Percentiles rank a stretch among this genome's conserved stretches.
Conservation (phyloP, 2,329 filamentous ascomycete genomes). For the Colletotrichum sp. region DNA sequence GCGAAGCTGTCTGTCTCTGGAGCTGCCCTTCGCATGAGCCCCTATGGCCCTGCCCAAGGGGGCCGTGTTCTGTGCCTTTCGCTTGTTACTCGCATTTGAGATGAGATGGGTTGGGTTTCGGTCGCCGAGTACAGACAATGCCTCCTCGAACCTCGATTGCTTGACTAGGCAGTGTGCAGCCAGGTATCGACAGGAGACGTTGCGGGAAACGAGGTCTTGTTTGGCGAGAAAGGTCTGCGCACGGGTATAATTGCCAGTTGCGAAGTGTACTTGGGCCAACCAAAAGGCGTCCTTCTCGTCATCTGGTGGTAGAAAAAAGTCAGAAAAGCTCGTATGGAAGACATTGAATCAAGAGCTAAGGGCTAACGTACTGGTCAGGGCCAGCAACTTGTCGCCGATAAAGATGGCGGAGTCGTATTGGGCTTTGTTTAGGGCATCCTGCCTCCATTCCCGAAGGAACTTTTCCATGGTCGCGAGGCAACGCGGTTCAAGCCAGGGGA, state of each 20-base stretch:
- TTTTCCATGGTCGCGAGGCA: constrained; percentile 72
- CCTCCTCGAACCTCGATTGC: constrained; percentile 88
- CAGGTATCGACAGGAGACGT: constrained; percentile 88
- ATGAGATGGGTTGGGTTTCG: constrained; percentile 93
- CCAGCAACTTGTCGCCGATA: constrained; percentile 94
- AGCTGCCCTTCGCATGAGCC: constrained; percentile 9
- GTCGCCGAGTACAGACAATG: constrained; percentile 84
- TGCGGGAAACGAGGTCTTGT: constrained; percentile 81
- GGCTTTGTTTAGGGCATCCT: constrained; percentile 93
- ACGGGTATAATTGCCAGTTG: constrained; percentile 91
- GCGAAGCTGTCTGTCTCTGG: constrained; percentile 40
- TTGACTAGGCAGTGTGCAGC: constrained; percentile 94
- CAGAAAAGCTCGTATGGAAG: neutral
- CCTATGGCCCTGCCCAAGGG: constrained; percentile 39
- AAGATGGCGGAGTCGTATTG: constrained; percentile 98
- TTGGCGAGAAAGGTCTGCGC: constrained; percentile 85
- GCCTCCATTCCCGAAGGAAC: constrained; percentile 91
- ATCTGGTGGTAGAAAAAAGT: constrained; percentile 56
- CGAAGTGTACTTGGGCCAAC: constrained; percentile 98
- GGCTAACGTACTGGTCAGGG: constrained; percentile 78
- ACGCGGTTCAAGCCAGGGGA: neutral
- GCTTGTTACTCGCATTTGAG: constrained; percentile 63
- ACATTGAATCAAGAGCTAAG: neutral
- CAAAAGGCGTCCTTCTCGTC: constrained; percentile 95
- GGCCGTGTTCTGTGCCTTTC: constrained; percentile 74